Base-by-base conservation (phyloP, 768 basidiomycete genomes). In the Leucocoprinus birnbaumii region DNA sequence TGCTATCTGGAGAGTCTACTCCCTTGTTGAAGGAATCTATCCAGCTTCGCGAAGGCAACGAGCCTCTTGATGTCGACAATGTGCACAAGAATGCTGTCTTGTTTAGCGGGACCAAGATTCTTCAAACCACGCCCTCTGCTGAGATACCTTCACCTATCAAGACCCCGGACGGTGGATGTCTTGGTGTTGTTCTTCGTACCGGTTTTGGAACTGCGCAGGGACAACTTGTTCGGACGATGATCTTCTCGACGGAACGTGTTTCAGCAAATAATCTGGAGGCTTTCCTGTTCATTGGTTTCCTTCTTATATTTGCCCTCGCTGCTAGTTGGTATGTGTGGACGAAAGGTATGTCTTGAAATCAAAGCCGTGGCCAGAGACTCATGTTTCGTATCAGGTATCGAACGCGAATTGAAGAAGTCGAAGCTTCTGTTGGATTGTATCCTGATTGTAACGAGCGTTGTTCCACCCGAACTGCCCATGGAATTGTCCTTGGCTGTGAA, bases 241-340 rank as follows among this genome's bases (percentile, higher is more conserved):
- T 99, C 55, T 99, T 98, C 75, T 94, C 93, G 13, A 94, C 93
- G 0, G 97, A 99, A 64, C 89, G 94, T 4, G 87, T 99, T 19
- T 92, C 94, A 7, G 97, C 97, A 22, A 98, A 98, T 72, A 98
- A 96, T 69, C 48, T 89, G 57, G 97, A 99, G 67, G 88, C 87
- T 0, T 98, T 98, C 84, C 72, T 98, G 55, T 99, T 99, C 74
- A 98, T 99, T 58, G 97, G 94, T 2, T 98, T 99, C 80, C 76
- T 98, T 14, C 84, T 98, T 52, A 91, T 98, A 59, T 98, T 99
- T 65, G 97, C 97, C 40, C 89, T 98, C 61, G 96, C 96, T 27
- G 97, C 97, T 0, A 92, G 89, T 64, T 96, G 94, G 81, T 98
- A 99, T 73, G 97, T 98, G 22, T 98, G 97, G 97, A 82, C 87